Conservation (phyloP, 345 rosid species). For the Linum tenue region DNA sequence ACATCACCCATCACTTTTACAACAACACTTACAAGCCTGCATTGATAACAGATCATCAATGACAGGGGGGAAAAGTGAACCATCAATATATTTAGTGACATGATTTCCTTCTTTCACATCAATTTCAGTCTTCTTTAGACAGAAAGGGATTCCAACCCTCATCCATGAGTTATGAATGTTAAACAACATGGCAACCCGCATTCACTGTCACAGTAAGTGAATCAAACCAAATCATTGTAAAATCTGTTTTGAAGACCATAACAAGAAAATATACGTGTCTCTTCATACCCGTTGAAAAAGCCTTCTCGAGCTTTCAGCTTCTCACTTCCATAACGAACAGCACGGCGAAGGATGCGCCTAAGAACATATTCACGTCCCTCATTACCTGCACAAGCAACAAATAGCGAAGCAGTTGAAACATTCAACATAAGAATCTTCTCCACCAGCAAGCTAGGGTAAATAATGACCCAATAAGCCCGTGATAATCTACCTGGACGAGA, state of each 20-base stretch:
- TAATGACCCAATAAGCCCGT: not conserved
- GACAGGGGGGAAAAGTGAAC: not conserved
- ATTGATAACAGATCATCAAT: slow-evolving; percentile 10
- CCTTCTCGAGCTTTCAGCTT: slow-evolving; percentile 85
- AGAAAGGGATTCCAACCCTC: not conserved
- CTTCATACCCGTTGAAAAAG: slow-evolving; percentile 74
- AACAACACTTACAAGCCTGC: slow-evolving; percentile 71
- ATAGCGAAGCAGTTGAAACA: not conserved
- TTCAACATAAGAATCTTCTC: not conserved
- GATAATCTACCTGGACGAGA: slow-evolving; percentile 75
- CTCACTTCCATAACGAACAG: slow-evolving; percentile 89
- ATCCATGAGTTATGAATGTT: no score
- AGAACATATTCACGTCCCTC: slow-evolving; percentile 97
- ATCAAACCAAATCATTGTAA: no score
- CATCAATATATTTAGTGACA: not conserved
- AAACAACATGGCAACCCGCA: no score
- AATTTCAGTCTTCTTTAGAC: not conserved
- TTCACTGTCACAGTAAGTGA: no score
- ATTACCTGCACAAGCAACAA: slow-evolving; percentile 47
- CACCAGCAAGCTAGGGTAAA: not conserved
- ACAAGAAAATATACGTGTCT: not conserved
- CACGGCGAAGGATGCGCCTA: slow-evolving; percentile 95
- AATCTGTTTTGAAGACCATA: not conserved
- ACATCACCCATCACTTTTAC: slow-evolving; percentile 70
- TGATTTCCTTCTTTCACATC: not conserved